Evolutionary conservation across 148 eudicot genomes (phyloP), one percentile per base, ranked within the genome.

Genomic region (Drosera capensis): DNA sequence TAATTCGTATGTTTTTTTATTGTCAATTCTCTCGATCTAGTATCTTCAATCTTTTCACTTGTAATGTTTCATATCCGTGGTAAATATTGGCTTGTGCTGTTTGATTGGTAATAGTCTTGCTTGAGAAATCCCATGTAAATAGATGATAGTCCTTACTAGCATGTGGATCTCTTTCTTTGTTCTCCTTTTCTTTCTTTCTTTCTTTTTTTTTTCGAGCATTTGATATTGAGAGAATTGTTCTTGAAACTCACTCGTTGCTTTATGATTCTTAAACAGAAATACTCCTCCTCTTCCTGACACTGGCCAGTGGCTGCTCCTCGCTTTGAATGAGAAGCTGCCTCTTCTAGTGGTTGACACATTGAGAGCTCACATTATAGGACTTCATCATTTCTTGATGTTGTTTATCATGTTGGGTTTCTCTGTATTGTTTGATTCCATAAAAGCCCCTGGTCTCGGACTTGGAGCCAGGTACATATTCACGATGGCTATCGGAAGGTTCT

Each of bases 401-500:
- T 92, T 85, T 60, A 71, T 92, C 12, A 92, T 92, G 99, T 74
- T 92, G 20, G 88, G 67, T 42, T 92, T 92, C 62, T 92, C 99
- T 22, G 99, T 92, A 40, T 56, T 85, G 28, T 92, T 92, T 26
- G 74, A 71, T 57, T 81, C 88, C 40, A 74, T 92, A 29, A 78
- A 85, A 68, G 94, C 99, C 54, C 99, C 99, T 70, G 99, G 99
- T 35, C 82, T 92, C 25, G 99, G 99, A 25, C 60, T 92, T 31
- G 99, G 86, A 46, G 95, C 99, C 15, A 77, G 99, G 56, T 92
- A 85, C 66, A 59, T 92, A 66, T 92, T 92, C 60, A 92, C 99
- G 20, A 75, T 85, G 95, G 95, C 82, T 3, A 58, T 92, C 40
- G 94, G 99, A 17, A 81, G 99, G 44, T 71, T 92, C 44, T 77